These are phyloP conservation scores for Cercospora sesami DNA, from an alignment of 2,329 filamentous ascomycete genomes.

Conservation along the genomic window DNA sequence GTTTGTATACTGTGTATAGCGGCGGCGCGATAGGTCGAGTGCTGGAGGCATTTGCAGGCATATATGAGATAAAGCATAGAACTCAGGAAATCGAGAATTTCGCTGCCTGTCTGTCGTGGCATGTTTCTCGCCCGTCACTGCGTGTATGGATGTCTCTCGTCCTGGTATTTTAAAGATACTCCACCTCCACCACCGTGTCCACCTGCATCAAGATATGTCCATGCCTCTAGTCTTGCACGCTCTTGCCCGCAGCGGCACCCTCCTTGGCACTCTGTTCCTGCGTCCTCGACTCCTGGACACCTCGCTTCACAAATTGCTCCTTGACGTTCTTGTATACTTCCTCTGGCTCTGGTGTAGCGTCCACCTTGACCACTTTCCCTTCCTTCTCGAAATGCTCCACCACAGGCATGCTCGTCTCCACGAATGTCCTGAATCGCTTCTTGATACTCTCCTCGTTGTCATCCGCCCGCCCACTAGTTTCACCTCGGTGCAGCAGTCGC, in stretches of 20 bases:
- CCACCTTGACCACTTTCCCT: constrained; percentile 76
- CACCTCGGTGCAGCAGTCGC: constrained; percentile 80
- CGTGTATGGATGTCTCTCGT: neutral
- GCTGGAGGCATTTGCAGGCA: neutral
- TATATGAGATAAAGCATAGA: neutral
- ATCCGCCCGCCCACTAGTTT: constrained; percentile 87
- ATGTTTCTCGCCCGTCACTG: neutral
- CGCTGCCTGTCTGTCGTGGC: neutral
- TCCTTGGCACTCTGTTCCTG: constrained; percentile 13
- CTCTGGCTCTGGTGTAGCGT: constrained; percentile 68
- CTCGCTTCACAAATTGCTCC: constrained; percentile 49
- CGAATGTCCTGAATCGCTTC: constrained; percentile 92
- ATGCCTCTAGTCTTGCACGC: constrained; percentile 11
- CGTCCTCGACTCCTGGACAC: constrained; percentile 33
- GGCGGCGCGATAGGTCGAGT: neutral
- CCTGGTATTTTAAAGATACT: neutral
- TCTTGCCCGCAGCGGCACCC: constrained; percentile 11
- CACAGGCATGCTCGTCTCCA: constrained; percentile 97
- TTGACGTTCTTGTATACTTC: constrained; percentile 61
- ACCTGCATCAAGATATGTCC: constrained; percentile 1
- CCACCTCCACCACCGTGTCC: neutral
- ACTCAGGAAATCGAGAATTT: neutral
- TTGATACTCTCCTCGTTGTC: constrained; percentile 95
- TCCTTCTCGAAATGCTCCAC: constrained; percentile 79
- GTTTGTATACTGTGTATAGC: neutral